Percentiles rank a stretch among this genome's conserved stretches.
phyloP scores from a whole-genome alignment of 2,329 filamentous ascomycete species.

The Exutisphaerella laricina region DNA sequence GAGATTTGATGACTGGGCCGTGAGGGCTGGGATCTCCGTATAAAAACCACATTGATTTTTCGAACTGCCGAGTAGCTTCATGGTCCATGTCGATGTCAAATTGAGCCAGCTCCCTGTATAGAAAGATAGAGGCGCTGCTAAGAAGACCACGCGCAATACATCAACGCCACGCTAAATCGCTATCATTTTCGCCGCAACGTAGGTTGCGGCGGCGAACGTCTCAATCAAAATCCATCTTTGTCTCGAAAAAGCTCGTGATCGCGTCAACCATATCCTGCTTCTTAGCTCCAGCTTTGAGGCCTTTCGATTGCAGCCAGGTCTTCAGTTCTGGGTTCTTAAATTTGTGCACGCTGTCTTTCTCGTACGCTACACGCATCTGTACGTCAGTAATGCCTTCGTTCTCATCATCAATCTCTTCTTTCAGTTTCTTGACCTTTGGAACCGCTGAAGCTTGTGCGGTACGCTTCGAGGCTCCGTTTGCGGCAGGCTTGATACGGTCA shows the following conservation, averaged over 20 bases:
- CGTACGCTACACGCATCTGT: constrained; percentile 41
- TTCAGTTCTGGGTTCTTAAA: constrained; percentile 33
- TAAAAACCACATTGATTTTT: too few relatives aligned
- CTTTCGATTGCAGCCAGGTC: constrained; percentile 28
- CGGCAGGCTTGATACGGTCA: constrained; percentile 38
- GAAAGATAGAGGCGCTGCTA: too few relatives aligned
- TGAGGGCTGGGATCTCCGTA: too few relatives aligned
- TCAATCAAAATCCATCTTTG: constrained; percentile 31
- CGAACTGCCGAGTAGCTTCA: too few relatives aligned
- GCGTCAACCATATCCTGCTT: constrained; percentile 34
- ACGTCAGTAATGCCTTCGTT: constrained; percentile 37
- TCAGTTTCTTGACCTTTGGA: constrained; percentile 38
- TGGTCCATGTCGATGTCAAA: too few relatives aligned
- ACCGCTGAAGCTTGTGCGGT: constrained; percentile 25
- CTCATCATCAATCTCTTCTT: constrained; percentile 37
- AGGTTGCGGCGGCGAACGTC: too few relatives aligned
- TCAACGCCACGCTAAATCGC: too few relatives aligned
- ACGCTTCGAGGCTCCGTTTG: constrained; percentile 45
- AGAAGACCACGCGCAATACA: too few relatives aligned
- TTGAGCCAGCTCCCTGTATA: too few relatives aligned
- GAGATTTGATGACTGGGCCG: too few relatives aligned
- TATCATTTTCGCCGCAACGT: too few relatives aligned
- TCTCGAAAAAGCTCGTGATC: constrained; percentile 34
- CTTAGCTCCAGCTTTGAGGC: constrained; percentile 24
- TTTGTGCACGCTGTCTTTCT: constrained; percentile 42